Base-by-base conservation (phyloP, 2,329 filamentous ascomycete species). In the Epichloe glyceriae region DNA sequence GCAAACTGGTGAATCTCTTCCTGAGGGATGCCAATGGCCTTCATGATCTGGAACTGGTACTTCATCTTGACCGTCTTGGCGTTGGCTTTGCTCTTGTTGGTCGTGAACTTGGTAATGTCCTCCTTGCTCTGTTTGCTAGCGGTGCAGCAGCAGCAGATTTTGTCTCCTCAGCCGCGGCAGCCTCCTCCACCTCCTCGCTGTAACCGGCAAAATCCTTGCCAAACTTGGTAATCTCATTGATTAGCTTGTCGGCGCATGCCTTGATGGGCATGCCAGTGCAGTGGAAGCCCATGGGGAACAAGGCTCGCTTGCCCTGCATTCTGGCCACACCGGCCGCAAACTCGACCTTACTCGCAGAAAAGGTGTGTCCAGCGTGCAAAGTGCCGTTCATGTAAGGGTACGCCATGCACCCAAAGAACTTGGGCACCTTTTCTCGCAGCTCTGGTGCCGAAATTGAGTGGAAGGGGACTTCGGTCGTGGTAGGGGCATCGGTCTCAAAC, bases 261-360 rank as follows among this genome's bases (percentile, higher is more conserved):
- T 96, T 96, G 74, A 98, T 98, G 44, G 90, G 89, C 85, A 98
- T 94, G 60, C 93, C 93, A 0, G 91, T 97, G 71, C 69, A 70
- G 74, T 98, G 93, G 73, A 89, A 98, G 34, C 91, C 93, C 63
- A 93, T 84, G 52, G 93, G 93, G 66, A 93, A 96, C 49, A 97
- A 74, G 52, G 84, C 77, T 49, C 85, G 78, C 74, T 91, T 91
- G 62, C 93, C 93, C 66, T 89, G 81, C 88, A 97, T 94, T 51
- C 91, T 79, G 45, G 86, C 84, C 64, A 88, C 90, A 42, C 91
- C 88, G 22, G 85, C 80, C 52, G 83, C 84, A 67, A 97, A 98
- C 70, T 98, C 93, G 60, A 95, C 82, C 70, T 98, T 98, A 63
- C 80, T 86, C 54, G 87, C 82, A 20, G 89, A 93, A 69, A 98